Conservation (phyloP, 257 asterid genomes). For the Solanum bulbocastanum region DNA sequence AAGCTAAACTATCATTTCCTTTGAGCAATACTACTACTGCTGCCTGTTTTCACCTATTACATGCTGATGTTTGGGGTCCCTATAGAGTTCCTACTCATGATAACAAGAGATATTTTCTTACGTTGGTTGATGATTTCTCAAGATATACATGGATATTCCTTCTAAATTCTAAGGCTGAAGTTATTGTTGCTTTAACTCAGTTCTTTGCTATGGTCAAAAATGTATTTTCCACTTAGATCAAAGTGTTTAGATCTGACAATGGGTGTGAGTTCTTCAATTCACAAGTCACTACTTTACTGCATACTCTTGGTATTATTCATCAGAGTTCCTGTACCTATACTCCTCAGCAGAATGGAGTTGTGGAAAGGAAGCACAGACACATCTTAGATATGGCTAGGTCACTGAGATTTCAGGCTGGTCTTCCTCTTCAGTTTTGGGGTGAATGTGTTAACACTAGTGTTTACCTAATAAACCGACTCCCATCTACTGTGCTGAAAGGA, state of each 20-base stretch:
- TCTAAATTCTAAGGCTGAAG: neutral
- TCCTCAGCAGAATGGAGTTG: too few relatives aligned
- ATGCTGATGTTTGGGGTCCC: neutral
- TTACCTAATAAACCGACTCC: accelerated
- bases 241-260: too few relatives aligned
- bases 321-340: too few relatives aligned
- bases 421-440: neutral
- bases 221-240: too few relatives aligned
- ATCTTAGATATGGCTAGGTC: neutral
- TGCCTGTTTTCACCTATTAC: too few relatives aligned
- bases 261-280: too few relatives aligned
- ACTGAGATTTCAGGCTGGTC: neutral
- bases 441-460: neutral
- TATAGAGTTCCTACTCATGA: neutral
- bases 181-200: too few relatives aligned
- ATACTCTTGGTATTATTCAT: too few relatives aligned
- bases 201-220: neutral
- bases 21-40: neutral
- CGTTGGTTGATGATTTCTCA: neutral
- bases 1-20: too few relatives aligned
- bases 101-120: too few relatives aligned
- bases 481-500: neutral
- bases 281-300: too few relatives aligned
- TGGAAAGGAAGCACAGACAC: neutral
- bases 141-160: neutral